Conservation (phyloP, 768 basidiomycete species). For the Boletus subparvulus region DNA sequence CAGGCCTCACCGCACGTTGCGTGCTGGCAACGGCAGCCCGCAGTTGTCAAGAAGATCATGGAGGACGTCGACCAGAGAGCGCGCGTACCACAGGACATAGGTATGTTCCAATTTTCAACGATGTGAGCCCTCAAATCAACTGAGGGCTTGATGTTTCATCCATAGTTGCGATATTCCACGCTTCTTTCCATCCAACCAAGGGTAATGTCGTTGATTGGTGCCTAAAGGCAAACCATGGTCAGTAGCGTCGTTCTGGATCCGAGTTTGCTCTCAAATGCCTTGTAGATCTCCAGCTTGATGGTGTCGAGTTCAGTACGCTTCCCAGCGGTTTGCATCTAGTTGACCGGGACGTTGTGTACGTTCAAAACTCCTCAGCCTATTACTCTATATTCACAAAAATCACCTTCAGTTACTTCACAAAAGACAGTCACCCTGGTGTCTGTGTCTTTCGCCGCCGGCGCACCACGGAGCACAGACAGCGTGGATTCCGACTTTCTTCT, state of each 20-base stretch:
- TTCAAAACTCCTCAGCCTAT: conserved; percentile 1
- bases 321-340: conserved; percentile 82
- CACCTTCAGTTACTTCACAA: conserved; percentile 63
- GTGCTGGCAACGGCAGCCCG: conserved; percentile 23
- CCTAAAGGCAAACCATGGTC: conserved; percentile 67
- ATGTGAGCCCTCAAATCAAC: not conserved
- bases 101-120: conserved; percentile 30
- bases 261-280: not conserved
- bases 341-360: conserved; percentile 78
- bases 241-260: conserved; percentile 10
- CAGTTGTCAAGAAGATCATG: conserved; percentile 24
- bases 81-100: conserved; percentile 53
- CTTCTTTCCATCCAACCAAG: conserved; percentile 80
- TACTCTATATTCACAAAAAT: conserved; percentile 8
- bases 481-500: conserved; percentile 78
- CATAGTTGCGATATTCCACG: conserved; percentile 79
- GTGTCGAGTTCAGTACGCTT: conserved; percentile 77
- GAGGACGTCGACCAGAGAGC: conserved; percentile 30
- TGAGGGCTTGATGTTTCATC: not conserved
- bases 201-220: conserved; percentile 83
- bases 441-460: conserved; percentile 70
- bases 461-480: conserved; percentile 69
- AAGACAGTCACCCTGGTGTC: conserved; percentile 66
- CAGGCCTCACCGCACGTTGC: conserved; percentile 16
- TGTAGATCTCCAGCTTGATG: conserved; percentile 62